Conservation (phyloP, 148 eudicot genomes). For the Rheum nobile region DNA sequence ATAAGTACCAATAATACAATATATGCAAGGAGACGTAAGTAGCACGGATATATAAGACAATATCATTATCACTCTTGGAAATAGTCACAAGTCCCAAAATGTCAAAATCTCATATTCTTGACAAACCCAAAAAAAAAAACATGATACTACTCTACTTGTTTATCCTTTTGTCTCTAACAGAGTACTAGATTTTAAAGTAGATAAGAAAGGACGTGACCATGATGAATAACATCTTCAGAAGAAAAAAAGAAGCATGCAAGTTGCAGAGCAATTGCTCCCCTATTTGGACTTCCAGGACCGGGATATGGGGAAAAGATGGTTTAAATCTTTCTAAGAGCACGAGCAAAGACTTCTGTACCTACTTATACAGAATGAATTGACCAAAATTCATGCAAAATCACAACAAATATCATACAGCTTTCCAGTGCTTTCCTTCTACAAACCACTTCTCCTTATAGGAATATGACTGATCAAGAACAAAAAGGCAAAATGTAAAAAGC, state of each 20-base stretch:
- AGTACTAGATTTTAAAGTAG: not conserved
- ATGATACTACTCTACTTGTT: not conserved
- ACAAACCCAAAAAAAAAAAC: not conserved
- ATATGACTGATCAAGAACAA: not conserved
- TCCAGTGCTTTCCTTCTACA: not conserved
- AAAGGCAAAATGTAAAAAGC: not conserved
- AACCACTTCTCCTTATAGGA: not conserved
- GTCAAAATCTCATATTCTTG: not conserved
- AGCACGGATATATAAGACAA: not conserved
- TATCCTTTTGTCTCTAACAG: not conserved
- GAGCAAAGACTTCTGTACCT: not conserved
- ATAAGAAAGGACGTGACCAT: not conserved
- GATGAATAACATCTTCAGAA: not conserved
- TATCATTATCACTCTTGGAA: not conserved
- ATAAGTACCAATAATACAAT: not conserved
- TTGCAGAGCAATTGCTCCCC: not conserved
- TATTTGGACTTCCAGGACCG: not conserved
- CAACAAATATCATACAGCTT: not conserved
- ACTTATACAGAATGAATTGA: not conserved
- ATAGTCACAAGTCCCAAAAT: not conserved
- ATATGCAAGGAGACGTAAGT: not conserved
- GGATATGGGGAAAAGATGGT: not conserved
- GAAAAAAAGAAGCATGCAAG: not conserved
- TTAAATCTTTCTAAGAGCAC: not conserved
- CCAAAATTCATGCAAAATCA: not conserved